phyloP scores from a whole-genome alignment of 1,284 basidiomycete genomes.

The Neonothopanus nambi region DNA sequence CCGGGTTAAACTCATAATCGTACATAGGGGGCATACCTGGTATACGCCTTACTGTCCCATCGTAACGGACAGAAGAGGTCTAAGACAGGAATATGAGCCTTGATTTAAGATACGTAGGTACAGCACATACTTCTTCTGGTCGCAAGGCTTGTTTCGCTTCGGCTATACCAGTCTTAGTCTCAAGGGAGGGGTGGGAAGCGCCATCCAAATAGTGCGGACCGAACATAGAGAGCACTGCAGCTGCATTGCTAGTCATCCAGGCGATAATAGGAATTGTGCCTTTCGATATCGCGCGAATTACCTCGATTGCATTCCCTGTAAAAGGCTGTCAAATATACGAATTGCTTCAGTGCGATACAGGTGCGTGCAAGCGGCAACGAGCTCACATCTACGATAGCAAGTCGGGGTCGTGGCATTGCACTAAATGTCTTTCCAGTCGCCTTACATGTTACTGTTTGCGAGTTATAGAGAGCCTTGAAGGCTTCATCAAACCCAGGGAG shows the following conservation, averaged over 20 bases:
- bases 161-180: no score
- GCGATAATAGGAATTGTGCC: neutral
- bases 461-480: slow-evolving; percentile 1
- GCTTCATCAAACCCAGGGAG: neutral
- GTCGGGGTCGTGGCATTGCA: neutral
- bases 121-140: neutral
- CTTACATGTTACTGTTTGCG: neutral
- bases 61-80: neutral
- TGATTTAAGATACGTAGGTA: neutral
- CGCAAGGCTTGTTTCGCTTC: no score
- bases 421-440: neutral
- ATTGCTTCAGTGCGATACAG: neutral
- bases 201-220: no score
- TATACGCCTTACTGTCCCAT: neutral
- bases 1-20: slow-evolving; percentile 7
- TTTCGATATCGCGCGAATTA: neutral
- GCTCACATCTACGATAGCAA: slow-evolving; percentile 2
- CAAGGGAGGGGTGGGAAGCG: no score
- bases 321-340: neutral
- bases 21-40: slow-evolving; percentile 7
- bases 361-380: no score
- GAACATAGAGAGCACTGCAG: no score
- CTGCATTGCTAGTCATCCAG: no score
- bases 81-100: neutral
- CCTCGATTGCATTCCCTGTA: neutral